Conservation (phyloP, 192 early-diverging fungal species). For the Coemansia sp. region DNA sequence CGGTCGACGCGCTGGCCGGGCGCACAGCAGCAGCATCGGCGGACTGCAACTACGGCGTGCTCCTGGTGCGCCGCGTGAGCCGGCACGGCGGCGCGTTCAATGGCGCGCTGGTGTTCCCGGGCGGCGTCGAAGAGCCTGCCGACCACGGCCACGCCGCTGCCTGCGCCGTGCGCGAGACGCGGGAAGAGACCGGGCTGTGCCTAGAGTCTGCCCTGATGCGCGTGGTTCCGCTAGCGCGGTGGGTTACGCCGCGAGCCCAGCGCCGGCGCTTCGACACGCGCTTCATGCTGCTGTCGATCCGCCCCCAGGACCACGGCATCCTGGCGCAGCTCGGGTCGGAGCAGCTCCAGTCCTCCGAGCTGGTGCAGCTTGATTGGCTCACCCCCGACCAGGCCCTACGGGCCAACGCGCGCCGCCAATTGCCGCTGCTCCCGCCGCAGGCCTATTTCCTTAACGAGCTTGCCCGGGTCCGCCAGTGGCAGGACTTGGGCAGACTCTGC, state of each 20-base stretch:
- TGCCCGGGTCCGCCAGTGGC: constrained; percentile 28
- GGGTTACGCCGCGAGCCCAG: constrained; percentile 38
- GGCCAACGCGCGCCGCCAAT: constrained; percentile 36
- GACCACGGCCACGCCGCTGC: constrained; percentile 51
- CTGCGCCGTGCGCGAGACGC: constrained; percentile 73
- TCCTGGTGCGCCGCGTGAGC: constrained; percentile 30
- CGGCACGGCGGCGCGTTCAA: constrained; percentile 30
- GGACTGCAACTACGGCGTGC: constrained; percentile 40
- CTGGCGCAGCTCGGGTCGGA: constrained; percentile 4
- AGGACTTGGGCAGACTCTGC: constrained; percentile 32
- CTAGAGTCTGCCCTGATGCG: constrained; percentile 41
- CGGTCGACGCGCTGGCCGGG: neutral
- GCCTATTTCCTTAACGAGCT: constrained; percentile 55
- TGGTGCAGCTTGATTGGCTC: constrained; percentile 59
- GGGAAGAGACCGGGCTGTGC: constrained; percentile 72
- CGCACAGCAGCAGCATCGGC: neutral
- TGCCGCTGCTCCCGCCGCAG: constrained; percentile 64
- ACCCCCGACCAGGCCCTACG: constrained; percentile 55
- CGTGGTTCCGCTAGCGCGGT: constrained; percentile 51
- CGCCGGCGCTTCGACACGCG: constrained; percentile 33
- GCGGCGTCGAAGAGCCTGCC: constrained; percentile 25
- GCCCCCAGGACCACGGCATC: constrained; percentile 3
- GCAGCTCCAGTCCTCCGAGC: constrained; percentile 47
- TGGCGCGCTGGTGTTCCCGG: constrained; percentile 35
- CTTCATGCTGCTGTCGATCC: constrained; percentile 26